Conservation (phyloP, 495 filamentous ascomycete species). For the Xanthoparmelia taractica region DNA sequence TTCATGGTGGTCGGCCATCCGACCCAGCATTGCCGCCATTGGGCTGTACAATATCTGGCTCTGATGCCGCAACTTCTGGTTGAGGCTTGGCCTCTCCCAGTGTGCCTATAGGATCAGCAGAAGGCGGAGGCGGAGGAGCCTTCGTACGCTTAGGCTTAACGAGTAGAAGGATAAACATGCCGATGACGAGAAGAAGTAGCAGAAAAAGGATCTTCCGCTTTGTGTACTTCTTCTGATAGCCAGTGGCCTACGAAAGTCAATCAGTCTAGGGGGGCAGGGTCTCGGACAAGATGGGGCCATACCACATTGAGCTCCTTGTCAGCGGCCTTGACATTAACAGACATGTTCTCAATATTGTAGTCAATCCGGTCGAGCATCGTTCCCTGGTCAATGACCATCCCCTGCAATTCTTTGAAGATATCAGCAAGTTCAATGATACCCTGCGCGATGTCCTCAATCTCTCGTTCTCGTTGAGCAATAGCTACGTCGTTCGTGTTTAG, state of each 20-base stretch:
- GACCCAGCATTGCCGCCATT: constrained; percentile 6
- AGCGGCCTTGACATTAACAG: constrained; percentile 77
- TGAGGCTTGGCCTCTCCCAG: constrained; percentile 10
- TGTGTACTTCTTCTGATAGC: constrained; percentile 81
- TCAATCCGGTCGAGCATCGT: constrained; percentile 97
- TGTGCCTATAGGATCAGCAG: constrained; percentile 12
- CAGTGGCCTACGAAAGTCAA: constrained; percentile 47
- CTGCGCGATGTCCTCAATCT: constrained; percentile 95
- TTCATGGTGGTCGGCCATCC: constrained; percentile 9
- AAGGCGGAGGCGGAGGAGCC: constrained; percentile 10
- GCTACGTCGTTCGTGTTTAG: constrained; percentile 71
- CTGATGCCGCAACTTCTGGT: constrained; percentile 5
- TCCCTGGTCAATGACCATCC: constrained; percentile 96
- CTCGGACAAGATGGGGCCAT: constrained; percentile 28
- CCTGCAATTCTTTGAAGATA: constrained; percentile 92
- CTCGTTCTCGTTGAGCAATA: constrained; percentile 88
- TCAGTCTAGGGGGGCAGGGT: neutral
- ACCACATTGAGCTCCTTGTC: constrained; percentile 86
- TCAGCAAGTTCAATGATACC: constrained; percentile 95
- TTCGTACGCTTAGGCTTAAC: constrained; percentile 64
- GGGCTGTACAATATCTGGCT: constrained; percentile 14
- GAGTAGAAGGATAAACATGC: constrained; percentile 75
- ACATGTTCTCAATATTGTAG: constrained; percentile 95
- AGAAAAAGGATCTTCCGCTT: constrained; percentile 89
- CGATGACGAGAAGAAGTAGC: constrained; percentile 72